Percentiles rank a stretch among this genome's conserved stretches.
These are phyloP conservation scores for Syzygium malaccense DNA, from an alignment of 441 rosid species.

Conservation along the genomic window DNA sequence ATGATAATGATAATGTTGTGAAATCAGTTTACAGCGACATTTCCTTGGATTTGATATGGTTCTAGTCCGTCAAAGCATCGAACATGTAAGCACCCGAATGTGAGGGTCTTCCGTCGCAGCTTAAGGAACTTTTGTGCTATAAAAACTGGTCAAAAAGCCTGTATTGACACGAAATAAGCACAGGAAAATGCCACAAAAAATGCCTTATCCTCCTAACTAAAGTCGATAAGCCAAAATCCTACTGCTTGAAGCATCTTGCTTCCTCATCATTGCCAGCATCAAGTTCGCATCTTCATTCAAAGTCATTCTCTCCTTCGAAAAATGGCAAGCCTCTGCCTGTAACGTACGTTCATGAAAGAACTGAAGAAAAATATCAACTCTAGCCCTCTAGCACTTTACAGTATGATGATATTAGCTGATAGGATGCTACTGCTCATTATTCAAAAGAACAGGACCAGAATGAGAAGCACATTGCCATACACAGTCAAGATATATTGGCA, in stretches of 20 bases:
- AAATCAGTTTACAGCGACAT: not conserved
- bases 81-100: not conserved
- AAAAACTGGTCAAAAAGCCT: not conserved
- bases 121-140: not conserved
- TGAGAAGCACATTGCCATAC: not conserved
- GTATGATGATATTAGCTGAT: not conserved
- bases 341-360: not conserved
- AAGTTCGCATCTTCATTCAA: not conserved
- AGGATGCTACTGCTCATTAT: not conserved
- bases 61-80: not conserved
- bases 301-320: not conserved
- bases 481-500: constrained; percentile 56
- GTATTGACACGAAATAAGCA: not conserved
- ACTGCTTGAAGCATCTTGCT: not conserved
- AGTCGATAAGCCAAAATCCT: not conserved
- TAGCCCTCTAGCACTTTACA: not conserved
- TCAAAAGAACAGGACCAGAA: not conserved
- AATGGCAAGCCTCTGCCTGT: not conserved
- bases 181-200: not conserved
- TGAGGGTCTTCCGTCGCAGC: not conserved
- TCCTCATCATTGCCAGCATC: not conserved
- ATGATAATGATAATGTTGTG: not conserved
- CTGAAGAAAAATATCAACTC: not conserved
- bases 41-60: not conserved
- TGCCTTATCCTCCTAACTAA: not conserved